phyloP scores from a whole-genome alignment of 805 yeast species.

The Candida pseudoglaebosa region DNA sequence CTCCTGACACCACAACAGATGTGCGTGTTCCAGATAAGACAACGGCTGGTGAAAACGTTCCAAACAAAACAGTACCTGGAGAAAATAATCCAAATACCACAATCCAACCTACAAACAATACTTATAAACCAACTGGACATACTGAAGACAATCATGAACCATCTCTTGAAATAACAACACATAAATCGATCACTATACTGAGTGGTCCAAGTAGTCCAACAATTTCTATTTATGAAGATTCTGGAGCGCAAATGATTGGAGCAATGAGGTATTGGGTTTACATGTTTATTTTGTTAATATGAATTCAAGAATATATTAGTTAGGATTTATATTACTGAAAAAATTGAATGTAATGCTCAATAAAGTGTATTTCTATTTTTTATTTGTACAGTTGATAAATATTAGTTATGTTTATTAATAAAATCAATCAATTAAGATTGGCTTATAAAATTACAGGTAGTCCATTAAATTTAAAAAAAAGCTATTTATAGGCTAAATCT shows the following conservation, averaged over 20 bases:
- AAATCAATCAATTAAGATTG: slow-evolving; percentile 3
- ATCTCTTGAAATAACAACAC: no score
- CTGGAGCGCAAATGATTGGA: background rate
- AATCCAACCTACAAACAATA: background rate
- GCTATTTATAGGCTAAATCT: no score
- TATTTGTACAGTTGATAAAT: no score
- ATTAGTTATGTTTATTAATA: background rate
- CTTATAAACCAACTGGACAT: no score
- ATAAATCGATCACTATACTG: background rate
- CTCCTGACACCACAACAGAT: no score
- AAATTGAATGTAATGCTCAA: no score
- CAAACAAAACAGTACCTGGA: background rate
- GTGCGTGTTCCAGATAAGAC: background rate
- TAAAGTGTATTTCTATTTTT: no score
- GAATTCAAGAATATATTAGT: no score
- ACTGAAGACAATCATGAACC: no score
- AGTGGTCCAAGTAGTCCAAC: background rate
- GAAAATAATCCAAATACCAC: background rate
- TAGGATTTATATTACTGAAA: no score
- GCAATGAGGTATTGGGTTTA: background rate
- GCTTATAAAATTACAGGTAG: background rate
- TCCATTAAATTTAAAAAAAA: no score
- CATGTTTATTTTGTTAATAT: no score
- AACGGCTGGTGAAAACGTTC: background rate
- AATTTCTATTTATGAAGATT: background rate